Percentiles rank a stretch among this genome's conserved stretches.
Conservation (phyloP, 306 rosid species). For the Herpetospermum pedunculosum region DNA sequence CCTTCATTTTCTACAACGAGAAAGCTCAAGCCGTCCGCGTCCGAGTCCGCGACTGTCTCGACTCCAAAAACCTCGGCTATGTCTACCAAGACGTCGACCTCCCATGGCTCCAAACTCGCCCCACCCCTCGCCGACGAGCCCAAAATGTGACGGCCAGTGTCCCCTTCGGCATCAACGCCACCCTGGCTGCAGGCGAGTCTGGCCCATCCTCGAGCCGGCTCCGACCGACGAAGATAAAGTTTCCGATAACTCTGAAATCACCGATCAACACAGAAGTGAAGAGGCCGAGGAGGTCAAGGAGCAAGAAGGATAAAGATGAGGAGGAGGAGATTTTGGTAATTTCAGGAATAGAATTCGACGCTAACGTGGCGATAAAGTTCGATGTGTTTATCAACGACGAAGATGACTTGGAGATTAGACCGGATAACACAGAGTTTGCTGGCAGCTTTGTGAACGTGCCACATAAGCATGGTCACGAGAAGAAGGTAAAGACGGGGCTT, state of each 20-base stretch:
- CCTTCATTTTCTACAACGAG: slow-evolving; percentile 63
- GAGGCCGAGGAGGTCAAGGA: slow-evolving; percentile 42
- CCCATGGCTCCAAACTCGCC: slow-evolving; percentile 47
- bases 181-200: slow-evolving; percentile 40
- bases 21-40: slow-evolving; percentile 49
- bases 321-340: slow-evolving; percentile 38
- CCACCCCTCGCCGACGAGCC: slow-evolving; percentile 25
- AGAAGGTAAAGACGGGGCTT: slow-evolving; percentile 23
- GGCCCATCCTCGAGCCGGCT: background rate
- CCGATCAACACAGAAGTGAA: slow-evolving; percentile 28
- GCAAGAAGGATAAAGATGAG: slow-evolving; percentile 27
- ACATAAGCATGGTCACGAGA: slow-evolving; percentile 39
- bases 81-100: slow-evolving; percentile 48
- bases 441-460: slow-evolving; percentile 83
- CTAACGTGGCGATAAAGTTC: slow-evolving; percentile 32
- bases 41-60: slow-evolving; percentile 49
- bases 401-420: slow-evolving; percentile 25
- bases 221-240: background rate
- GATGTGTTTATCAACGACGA: slow-evolving; percentile 71
- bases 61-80: slow-evolving; percentile 39
- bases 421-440: slow-evolving; percentile 53
- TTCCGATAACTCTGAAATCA: slow-evolving; percentile 34
- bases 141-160: too few relatives aligned
- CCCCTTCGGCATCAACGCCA: slow-evolving; percentile 18
- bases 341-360: slow-evolving; percentile 42